A percentile compares a stretch with the other conserved stretches of the same genome.
Evolutionary conservation across 345 rosid species (phyloP).

Genomic region (Tarenaya hassleriana): DNA sequence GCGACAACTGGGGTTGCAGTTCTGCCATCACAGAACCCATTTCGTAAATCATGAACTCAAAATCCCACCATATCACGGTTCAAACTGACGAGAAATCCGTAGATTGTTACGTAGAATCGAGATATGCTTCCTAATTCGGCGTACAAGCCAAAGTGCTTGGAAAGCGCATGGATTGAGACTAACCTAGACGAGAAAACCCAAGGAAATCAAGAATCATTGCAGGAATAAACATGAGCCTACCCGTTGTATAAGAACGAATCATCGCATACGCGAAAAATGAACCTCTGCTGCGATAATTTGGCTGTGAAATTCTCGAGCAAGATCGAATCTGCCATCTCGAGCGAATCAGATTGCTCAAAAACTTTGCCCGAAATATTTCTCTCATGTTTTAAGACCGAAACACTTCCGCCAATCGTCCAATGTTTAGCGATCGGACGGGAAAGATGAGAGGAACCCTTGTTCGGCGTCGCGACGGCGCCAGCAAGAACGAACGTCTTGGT

Average conservation of each 20-base stretch:
- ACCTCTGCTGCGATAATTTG: constrained; percentile 10
- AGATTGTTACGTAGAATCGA: background rate
- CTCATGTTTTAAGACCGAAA: constrained; percentile 20
- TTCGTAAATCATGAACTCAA: constrained; percentile 3
- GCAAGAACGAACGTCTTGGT: background rate
- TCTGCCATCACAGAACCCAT: constrained; percentile 32
- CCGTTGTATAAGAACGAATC: constrained; percentile 41
- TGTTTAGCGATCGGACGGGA: background rate
- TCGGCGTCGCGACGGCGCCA: constrained; percentile 25
- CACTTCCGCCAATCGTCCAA: background rate
- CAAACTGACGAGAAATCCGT: background rate
- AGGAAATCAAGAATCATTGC: background rate
- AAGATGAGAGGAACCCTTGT: background rate
- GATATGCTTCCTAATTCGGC: background rate
- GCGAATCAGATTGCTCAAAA: constrained; percentile 26
- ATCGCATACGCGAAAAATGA: constrained; percentile 23
- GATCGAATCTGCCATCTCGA: constrained; percentile 26
- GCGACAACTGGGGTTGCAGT: constrained; percentile 47
- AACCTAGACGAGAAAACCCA: background rate
- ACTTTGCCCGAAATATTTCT: constrained; percentile 13
- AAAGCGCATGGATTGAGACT: background rate
- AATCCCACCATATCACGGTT: background rate
- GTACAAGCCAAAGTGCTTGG: background rate
- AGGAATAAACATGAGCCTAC: constrained; percentile 13
- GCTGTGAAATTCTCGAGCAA: constrained; percentile 19